Conservation (phyloP, 768 basidiomycete species). For the Fomitopsis pulvina region DNA sequence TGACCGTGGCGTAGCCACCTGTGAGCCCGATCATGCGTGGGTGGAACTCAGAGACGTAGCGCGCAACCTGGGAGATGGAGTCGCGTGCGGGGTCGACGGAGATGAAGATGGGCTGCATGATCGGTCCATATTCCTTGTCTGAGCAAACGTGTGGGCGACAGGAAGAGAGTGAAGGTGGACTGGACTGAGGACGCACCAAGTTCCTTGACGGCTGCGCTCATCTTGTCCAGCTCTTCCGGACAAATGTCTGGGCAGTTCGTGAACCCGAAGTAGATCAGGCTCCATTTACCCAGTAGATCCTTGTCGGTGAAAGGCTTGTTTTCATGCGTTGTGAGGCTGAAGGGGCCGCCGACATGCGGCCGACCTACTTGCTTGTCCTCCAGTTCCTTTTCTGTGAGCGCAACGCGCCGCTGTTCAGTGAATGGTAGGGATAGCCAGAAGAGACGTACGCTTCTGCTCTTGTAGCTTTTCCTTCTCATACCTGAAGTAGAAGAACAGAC, state of each 20-base stretch:
- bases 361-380: conserved; percentile 71
- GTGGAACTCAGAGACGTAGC: conserved; percentile 83
- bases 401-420: not conserved
- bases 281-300: conserved; percentile 86
- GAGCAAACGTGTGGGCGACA: conserved; percentile 6
- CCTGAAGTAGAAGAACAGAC: conserved; percentile 83
- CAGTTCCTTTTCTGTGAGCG: conserved; percentile 59
- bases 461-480: conserved; percentile 75
- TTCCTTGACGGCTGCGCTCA: conserved; percentile 66
- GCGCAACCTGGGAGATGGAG: conserved; percentile 48
- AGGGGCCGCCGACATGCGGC: conserved; percentile 89
- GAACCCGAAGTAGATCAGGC: conserved; percentile 95
- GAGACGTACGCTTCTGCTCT: conserved; percentile 62
- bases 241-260: conserved; percentile 99
- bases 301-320: conserved; percentile 72
- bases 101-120: conserved; percentile 89
- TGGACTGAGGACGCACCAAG: conserved; percentile 46
- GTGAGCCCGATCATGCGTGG: conserved; percentile 83
- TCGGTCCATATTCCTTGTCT: conserved; percentile 65
- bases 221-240: conserved; percentile 95
- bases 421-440: not conserved
- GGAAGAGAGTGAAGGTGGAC: not conserved
- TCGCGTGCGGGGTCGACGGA: conserved; percentile 97
- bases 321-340: conserved; percentile 62
- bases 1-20: conserved; percentile 79